Percentiles rank a stretch among this genome's conserved stretches.
phyloP scores from a whole-genome alignment of 345 rosid genomes.

The Rhodamnia rubescens region DNA sequence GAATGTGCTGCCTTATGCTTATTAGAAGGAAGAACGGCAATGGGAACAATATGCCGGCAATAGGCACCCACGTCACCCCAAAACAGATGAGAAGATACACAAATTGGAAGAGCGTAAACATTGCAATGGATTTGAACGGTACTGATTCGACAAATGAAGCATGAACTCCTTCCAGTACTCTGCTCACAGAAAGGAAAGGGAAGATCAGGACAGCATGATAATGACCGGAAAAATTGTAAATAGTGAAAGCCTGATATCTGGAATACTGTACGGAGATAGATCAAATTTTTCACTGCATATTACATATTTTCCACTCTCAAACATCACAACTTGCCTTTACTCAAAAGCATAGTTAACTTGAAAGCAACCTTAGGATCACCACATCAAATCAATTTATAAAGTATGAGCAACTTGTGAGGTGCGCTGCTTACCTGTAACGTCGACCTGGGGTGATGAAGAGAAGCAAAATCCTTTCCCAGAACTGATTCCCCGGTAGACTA shows the following conservation, averaged over 20 bases:
- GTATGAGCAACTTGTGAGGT: neutral
- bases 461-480: slow-evolving; percentile 72
- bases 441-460: slow-evolving; percentile 68
- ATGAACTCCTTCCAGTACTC: slow-evolving; percentile 61
- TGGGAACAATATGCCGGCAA: slow-evolving; percentile 67
- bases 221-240: neutral
- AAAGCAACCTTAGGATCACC: neutral
- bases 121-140: slow-evolving; percentile 47
- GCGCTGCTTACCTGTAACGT: slow-evolving; percentile 49
- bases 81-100: slow-evolving; percentile 49
- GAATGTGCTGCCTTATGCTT: slow-evolving; percentile 45
- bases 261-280: neutral
- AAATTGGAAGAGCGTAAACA: slow-evolving; percentile 60
- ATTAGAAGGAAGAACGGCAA: slow-evolving; percentile 67
- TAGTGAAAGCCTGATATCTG: neutral
- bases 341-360: neutral
- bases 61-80: slow-evolving; percentile 80
- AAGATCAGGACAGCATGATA: neutral
- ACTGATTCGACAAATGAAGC: slow-evolving; percentile 69
- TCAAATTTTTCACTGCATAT: neutral
- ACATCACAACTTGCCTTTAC: neutral
- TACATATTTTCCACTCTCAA: neutral
- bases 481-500: slow-evolving; percentile 80
- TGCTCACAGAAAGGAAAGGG: slow-evolving; percentile 13
- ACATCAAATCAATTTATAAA: neutral